Evolutionary conservation across 306 rosid species (phyloP).

Genomic region (Gleditsia sinensis): DNA sequence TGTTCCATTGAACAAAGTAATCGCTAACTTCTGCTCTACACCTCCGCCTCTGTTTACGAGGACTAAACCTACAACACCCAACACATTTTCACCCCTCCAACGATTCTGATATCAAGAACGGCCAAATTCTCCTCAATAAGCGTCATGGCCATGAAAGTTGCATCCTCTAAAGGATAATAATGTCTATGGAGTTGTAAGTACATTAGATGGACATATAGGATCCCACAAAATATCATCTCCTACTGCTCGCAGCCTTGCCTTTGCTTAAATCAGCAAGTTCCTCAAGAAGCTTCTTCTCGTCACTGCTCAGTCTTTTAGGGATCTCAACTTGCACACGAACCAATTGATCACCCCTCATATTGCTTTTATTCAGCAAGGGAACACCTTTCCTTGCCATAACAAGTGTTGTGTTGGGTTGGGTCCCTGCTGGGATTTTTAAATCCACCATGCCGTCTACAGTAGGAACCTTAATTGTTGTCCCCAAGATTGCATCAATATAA

Average conservation of each 20-base stretch:
- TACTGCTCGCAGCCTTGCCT: conserved; percentile 57
- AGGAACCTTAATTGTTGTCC: conserved; percentile 84
- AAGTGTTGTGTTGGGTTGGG: conserved; percentile 92
- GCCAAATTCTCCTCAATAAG: conserved; percentile 3
- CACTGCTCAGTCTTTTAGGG: conserved; percentile 79
- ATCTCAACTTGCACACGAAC: conserved; percentile 97
- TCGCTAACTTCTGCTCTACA: conserved; percentile 8
- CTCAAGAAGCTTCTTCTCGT: conserved; percentile 82
- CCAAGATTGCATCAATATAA: conserved; percentile 88
- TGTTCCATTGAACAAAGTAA: conserved; percentile 16
- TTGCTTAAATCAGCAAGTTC: conserved; percentile 92
- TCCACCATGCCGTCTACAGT: conserved; percentile 83
- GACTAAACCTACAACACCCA: conserved; percentile 31
- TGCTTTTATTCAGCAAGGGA: conserved; percentile 81
- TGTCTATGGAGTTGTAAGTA: neutral
- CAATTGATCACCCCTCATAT: conserved; percentile 94
- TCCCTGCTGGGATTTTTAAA: conserved; percentile 59
- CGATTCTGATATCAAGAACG: neutral
- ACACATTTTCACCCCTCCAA: neutral
- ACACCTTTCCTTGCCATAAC: conserved; percentile 99
- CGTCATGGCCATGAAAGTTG: conserved; percentile 36
- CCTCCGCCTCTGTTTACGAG: conserved; percentile 26
- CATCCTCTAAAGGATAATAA: conserved; percentile 25
- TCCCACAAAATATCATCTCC: conserved; percentile 33
- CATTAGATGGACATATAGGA: neutral